Evolutionary conservation across 2,329 filamentous ascomycete species (phyloP).

Genomic region (Parastagonospora nodorum): DNA sequence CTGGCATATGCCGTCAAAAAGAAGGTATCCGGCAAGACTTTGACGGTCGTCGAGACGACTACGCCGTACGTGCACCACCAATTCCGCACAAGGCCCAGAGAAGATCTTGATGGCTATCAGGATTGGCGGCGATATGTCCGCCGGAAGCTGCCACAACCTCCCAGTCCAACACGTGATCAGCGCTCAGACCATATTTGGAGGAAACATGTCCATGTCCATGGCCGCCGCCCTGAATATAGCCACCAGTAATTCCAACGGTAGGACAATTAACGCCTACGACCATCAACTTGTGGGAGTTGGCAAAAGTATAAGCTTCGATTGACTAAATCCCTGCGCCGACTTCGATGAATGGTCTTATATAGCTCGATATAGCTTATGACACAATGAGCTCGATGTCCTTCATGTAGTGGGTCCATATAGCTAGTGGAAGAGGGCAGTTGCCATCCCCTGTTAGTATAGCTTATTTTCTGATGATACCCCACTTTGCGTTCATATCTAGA

Average conservation of each 20-base stretch:
- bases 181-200: conserved; percentile 7
- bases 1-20: not conserved
- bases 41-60: conserved; percentile 19
- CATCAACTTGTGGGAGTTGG: not conserved
- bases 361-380: conserved; percentile 10
- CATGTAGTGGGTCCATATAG: conserved; percentile 34
- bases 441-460: too few species aligned
- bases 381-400: conserved; percentile 16
- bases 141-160: conserved; percentile 28
- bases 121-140: conserved; percentile 15
- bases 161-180: conserved; percentile 24
- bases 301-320: not conserved
- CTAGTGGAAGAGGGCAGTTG: too few species aligned
- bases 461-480: too few species aligned
- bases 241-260: conserved; percentile 52
- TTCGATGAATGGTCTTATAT: conserved; percentile 24
- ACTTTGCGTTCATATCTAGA: too few species aligned
- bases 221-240: conserved; percentile 52
- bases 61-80: conserved; percentile 23
- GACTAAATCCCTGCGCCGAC: conserved; percentile 23
- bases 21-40: conserved; percentile 9
- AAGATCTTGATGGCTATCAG: conserved; percentile 13
- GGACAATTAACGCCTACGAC: conserved; percentile 15
- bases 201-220: conserved; percentile 56
- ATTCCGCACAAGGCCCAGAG: conserved; percentile 32